These are phyloP conservation scores for Xenosphaeropsis pyriputrescens DNA, from an alignment of 2,329 filamentous ascomycete species.

Conservation along the genomic window DNA sequence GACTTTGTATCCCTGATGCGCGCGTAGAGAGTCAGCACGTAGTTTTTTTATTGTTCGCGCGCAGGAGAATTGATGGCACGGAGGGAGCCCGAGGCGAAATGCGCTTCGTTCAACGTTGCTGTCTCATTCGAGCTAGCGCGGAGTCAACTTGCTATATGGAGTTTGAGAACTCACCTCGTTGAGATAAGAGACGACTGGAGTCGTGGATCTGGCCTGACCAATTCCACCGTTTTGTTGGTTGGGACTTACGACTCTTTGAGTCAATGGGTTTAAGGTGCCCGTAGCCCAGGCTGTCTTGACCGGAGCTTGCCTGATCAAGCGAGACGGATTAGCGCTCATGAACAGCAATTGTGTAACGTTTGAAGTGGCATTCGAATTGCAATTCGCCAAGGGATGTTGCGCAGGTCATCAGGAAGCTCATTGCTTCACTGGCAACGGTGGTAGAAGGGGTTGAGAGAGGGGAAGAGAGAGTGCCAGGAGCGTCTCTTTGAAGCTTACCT, in stretches of 20 bases:
- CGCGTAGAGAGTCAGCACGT: background rate
- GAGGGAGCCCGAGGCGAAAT: too few species aligned
- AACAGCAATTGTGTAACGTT: too few species aligned
- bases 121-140: too few species aligned
- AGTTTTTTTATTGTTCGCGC: background rate
- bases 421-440: too few species aligned
- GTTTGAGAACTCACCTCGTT: constrained; percentile 1
- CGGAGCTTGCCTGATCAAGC: constrained; percentile 1
- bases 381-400: too few species aligned
- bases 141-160: too few species aligned
- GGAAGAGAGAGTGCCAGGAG: too few species aligned
- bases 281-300: constrained; percentile 31
- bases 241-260: constrained; percentile 33
- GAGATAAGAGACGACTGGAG: background rate
- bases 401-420: too few species aligned
- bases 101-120: too few species aligned
- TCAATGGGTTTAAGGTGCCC: constrained; percentile 41
- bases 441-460: too few species aligned
- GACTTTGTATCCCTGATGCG: constrained; percentile 21
- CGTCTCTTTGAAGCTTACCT: background rate
- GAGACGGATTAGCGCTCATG: background rate
- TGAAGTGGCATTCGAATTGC: too few species aligned
- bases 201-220: constrained; percentile 21
- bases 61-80: background rate
- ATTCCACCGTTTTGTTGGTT: constrained; percentile 37